Base-by-base conservation (phyloP, 2,329 filamentous ascomycete species). In the Apiospora kogelbergensis region DNA sequence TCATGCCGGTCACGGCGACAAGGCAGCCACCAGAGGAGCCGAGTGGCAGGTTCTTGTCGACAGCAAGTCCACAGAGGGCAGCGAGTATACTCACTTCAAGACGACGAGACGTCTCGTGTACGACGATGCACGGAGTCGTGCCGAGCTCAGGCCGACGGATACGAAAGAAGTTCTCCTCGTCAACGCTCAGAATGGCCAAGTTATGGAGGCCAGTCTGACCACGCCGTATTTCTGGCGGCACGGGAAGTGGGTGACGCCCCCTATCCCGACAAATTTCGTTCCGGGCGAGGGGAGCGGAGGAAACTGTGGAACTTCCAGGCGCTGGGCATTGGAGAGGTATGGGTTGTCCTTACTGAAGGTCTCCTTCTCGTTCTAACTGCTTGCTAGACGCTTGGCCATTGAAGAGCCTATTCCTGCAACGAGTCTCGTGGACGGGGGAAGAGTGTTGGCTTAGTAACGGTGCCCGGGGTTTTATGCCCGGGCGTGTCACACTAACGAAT, bases 361-460 rank as follows among this genome's bases (percentile, higher is more conserved):
- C 20, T 42, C 20, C n/a, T 48, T n/a, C 6, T 42, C 20, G 20
- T 48, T 63, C 73, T 76, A 46, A 75, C 44, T 57, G 33, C 30
- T 57, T 48, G 11, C 20, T 65, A 88, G 85, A 69, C 82, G 81
- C 0, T 81, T 96, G 60, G 94, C 88, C 67, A 83, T 85, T 40
- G 92, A 97, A 76, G 86, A 89, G 71, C 79, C 82, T 3, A 83
- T 97, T 20, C 79, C 78, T n/a, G 83, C 83, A 2, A 81, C 85
- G 15, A 89, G 89, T 7, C 78, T 97, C 15, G 77, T 84, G 3
- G 84, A 93, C 72, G 93, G 91, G 91, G 0, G 95, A 98, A 78
- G 85, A 90, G 67, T 92, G 95, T 71, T 97, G 94, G 92, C 81
- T 98, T 67, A 97, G 94, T 79, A 98, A 95, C 79, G 94, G 93